Base-by-base conservation (phyloP, 2,329 filamentous ascomycete genomes). In the Sporothrix euskadiensis region DNA sequence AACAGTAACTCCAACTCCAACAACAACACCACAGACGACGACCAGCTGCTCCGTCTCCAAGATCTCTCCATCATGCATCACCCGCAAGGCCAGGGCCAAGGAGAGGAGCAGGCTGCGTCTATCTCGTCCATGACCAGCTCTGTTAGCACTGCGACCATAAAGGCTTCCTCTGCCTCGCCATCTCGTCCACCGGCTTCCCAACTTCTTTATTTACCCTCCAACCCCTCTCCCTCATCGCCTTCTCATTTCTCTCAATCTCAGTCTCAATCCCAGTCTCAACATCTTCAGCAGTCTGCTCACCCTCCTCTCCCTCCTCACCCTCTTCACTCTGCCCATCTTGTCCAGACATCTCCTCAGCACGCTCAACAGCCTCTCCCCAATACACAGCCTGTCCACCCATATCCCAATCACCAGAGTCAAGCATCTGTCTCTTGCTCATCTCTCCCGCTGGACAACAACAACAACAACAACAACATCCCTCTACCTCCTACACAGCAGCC, bases 31-130 rank as follows among this genome's bases (percentile, higher is more conserved):
- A 47, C 61, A 30, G 47, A 79, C 32, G 80, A 80, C 74, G 78
- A 78, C 32, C 79, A 81, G 74, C 77, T 80, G 22, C 77, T 80
- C 41, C 78, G 77, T 68, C 78, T 81, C 71, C 79, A 81, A 74
- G 79, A 79, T n/a, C 68, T 81, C 56, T 78, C 78, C 56, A 79
- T 81, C 76, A 71, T 74, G 59, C 73, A 74, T 71, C 73, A 30
- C 56, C 9, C 73, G 30, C 8, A 47, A 49, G 44, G 44, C 4
- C 32, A 54, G 52, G 71, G 35, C 35, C 5, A 35, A 35, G 8
- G 35, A 3, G 35, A 8, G 35, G 35, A 35, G 35, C 35, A 57
- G 16, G 30, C 16, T 35, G 30, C 35, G 10, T 32, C 39, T 30
- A n/a, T 41, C 22, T 61, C 69, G 14, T 61, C 69, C 56, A 16